Evolutionary conservation across 345 rosid species (phyloP).

Genomic region (Eucalyptus camaldulensis): DNA sequence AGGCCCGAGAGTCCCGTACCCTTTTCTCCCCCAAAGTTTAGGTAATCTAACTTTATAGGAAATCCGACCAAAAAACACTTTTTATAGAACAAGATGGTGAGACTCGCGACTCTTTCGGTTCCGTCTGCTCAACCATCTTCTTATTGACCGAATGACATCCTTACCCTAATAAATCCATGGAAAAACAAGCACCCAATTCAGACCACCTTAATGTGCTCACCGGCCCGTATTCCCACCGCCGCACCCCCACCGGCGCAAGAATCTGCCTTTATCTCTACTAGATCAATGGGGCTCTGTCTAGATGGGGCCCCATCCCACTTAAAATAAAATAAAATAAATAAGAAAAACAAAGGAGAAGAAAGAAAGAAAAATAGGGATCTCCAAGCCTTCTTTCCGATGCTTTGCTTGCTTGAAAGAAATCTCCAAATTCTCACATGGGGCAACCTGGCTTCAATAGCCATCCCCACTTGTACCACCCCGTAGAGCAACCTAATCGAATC

Average conservation of each 20-base stretch:
- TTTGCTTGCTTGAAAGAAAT: constrained; percentile 17
- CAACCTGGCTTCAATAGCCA: background rate
- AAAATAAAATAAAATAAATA: background rate
- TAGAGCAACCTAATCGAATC: background rate
- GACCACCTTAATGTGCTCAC: background rate
- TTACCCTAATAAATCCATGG: background rate
- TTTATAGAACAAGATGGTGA: background rate
- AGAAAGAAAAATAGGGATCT: background rate
- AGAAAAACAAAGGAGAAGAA: accelerated
- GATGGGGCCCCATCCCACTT: background rate
- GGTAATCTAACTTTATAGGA: background rate
- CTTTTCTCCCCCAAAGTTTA: background rate
- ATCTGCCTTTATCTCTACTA: background rate
- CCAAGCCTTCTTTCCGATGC: background rate
- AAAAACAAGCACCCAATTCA: background rate
- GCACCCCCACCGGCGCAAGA: background rate
- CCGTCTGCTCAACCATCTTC: background rate
- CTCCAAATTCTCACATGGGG: background rate
- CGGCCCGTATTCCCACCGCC: background rate
- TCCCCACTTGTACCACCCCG: background rate
- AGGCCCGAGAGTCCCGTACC: background rate
- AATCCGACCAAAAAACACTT: background rate
- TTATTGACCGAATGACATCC: background rate
- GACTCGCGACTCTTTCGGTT: background rate
- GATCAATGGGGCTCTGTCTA: background rate